Base-by-base conservation (phyloP, 2,329 filamentous ascomycete species). In the Aspergillus chevalieri region DNA sequence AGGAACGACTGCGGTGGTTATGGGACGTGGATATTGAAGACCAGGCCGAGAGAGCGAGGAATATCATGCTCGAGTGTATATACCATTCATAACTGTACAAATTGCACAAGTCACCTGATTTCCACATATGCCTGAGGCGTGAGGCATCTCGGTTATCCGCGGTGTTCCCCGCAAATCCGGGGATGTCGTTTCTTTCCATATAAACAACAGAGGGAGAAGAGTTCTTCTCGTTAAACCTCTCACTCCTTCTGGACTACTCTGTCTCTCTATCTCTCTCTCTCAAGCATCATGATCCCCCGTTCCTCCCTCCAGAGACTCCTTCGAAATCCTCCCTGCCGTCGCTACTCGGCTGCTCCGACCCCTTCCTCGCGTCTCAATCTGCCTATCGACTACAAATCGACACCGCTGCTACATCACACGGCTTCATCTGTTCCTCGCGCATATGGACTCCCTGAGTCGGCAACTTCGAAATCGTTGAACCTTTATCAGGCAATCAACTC, bases 401-500 rank as follows among this genome's bases (percentile, higher is more conserved):
- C 86, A 1, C 80, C 89, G 12, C 74, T 97, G 38, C 80, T 98
- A 24, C 81, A 89, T 50, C 93, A 96, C 66, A 87, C 82, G 21
- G 78, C 90, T 2, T 84, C 87, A 57, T 74, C 83, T 1, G 83
- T 89, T 6, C 79, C 94, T 15, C 72, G 77, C 44, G 86, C 85
- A 63, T 75, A 81, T 4, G 89, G 95, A 63, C 81, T 97, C 4
- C 78, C 88, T 0, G 83, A 83, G 65, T 82, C 84, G 43, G 78
- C 84, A 1, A 79, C 79, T 14, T 92, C 89, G 2, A 89, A 89
- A 66, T 86, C 88, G 57, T 86, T 94, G 79, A 97, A 97, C 71
- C 80, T 96, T 34, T 96, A 93, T 74, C 89, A 95, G 67, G 86
- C 93, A 46, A 84, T 98, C 75, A 97, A 97, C 67, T 84, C 92